Evolutionary conservation across 345 rosid genomes (phyloP), one percentile per base, ranked within the genome.

Genomic region (Citrus medica): DNA sequence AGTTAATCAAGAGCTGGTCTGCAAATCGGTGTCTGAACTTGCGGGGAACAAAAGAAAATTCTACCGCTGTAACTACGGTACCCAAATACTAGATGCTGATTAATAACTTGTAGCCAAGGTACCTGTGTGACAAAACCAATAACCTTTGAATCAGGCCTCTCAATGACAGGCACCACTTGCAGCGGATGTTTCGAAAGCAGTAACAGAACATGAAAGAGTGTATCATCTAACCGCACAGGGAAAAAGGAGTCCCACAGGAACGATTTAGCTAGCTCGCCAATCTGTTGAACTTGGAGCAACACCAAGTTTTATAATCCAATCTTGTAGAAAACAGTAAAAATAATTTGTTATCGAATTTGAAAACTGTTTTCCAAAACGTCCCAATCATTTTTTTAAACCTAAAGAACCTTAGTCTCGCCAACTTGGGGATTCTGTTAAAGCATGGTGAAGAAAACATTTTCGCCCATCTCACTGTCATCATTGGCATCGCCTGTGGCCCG

Each of bases 201-300:
- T 27, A 85, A 78, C 68, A 88, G 83, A 66, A 82, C 85, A 77
- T 82, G 90, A 69, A 87, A 82, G 63, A 85, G 79, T 0, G 90
- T 82, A 55, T 85, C 89, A 2, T 84, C 85, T 69, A 75, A 79
- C 32, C 33, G 71, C 58, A 85, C 82, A 4, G 89, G 87, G 62
- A 86, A 85, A 78, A 83, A 85, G 1, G 88, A 85, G 71, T 82
- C 78, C 88, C 88, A 88, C 4, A 85, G 78, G 75, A 83, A 88
- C 25, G 78, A 80, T 79, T 80, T 88, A 1, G 89, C 89, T 37
- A 88, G 72, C 69, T 88, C 85, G 24, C 84, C 86, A 10, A 81
- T 77, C 87, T 84, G 82, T 40, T 55, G 7, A 21, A 38, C 46
- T 13, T 33, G 46, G 12, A 22, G 53, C n/a, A 27, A 58, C 25